These are phyloP conservation scores for Cryptococcus wingfieldii DNA, from an alignment of 1,284 basidiomycete genomes.

Conservation along the genomic window DNA sequence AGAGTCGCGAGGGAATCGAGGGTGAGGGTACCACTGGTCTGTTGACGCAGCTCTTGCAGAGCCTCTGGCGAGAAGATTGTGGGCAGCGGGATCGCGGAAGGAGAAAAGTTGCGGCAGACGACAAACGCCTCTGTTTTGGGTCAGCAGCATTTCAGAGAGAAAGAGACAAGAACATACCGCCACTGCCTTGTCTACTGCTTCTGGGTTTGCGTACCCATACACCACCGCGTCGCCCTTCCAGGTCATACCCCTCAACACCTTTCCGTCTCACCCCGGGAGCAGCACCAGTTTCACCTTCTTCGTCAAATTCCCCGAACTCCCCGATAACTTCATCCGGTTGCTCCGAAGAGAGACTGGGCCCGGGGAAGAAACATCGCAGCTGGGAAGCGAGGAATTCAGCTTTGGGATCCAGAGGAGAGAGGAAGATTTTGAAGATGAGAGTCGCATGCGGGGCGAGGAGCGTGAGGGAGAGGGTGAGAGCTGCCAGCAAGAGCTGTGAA, in stretches of 20 bases:
- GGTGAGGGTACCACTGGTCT: conserved; percentile 37
- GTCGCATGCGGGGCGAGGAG: conserved; percentile 53
- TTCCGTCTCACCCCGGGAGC: neutral
- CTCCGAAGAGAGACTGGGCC: conserved; percentile 10
- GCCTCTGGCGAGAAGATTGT: conserved; percentile 23
- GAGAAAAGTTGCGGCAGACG: conserved; percentile 53
- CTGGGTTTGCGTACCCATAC: conserved; percentile 50
- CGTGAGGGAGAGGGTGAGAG: conserved; percentile 54
- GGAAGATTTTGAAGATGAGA: conserved; percentile 59
- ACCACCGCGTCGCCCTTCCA: conserved; percentile 40
- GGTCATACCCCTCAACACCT: conserved; percentile 24
- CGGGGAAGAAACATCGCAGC: conserved; percentile 51
- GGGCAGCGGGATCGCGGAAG: conserved; percentile 38
- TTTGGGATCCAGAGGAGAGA: conserved; percentile 49
- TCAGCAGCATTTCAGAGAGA: neutral
- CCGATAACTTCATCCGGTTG: conserved; percentile 6
- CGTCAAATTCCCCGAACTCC: conserved; percentile 30
- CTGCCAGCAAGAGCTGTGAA: conserved; percentile 56
- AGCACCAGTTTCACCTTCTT: conserved; percentile 19
- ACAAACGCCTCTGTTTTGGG: conserved; percentile 54
- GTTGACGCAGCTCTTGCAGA: conserved; percentile 26
- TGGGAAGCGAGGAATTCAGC: conserved; percentile 52
- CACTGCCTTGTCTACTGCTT: conserved; percentile 48
- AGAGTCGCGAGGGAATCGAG: conserved; percentile 36
- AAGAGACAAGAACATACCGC: conserved; percentile 35